Base-by-base conservation (phyloP, 768 basidiomycete genomes). In the Tylopilus rubrobrunneus region DNA sequence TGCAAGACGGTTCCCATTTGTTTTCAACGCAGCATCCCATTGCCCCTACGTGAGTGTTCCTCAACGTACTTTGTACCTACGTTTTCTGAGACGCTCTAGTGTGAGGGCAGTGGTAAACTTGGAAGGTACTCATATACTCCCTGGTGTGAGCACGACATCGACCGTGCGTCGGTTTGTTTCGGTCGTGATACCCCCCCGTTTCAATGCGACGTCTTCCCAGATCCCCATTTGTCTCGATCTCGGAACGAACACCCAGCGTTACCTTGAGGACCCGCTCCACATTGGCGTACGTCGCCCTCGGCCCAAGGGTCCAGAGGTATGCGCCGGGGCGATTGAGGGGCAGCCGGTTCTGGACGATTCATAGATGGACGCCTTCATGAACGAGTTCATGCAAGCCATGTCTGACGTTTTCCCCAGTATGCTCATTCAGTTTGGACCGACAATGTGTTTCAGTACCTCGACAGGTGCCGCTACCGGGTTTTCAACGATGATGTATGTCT, bases 1-100 rank as follows among this genome's bases (percentile, higher is more conserved):
- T 98, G 29, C 96, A 98, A 69, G 96, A 98, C 64, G 94, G 88
- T 0, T 94, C 92, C 0, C 95, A 98, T 71, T 75, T 97, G 5
- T 98, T 87, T 69, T 86, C 93, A 7, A 97, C 93, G 1, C 92
- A 96, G 63, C 92, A 97, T 66, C 83, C 82, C 15, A 77, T 77
- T 54, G 85, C 82, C 28, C 67, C 77, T 10, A 89, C 85, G 89
- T 89, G 51, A 25, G 25, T 74, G 33, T 25, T 17, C 46, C 29
- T 42, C 42, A 25, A 15, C 14, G 27, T 34, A 5, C 36, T 7
- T 48, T 14, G 2, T 39, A 45, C n/a, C 29, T 37, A 11, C 53
- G n/a, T 49, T 57, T 45, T 41, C 44, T 34, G 21, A 5, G n/a
- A n/a, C 9, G 3, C 5, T 25, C 25, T 50, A 92, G 88, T 25